Evolutionary conservation across 2,329 filamentous ascomycete genomes (phyloP).

Genomic region (Xylaria digitata): DNA sequence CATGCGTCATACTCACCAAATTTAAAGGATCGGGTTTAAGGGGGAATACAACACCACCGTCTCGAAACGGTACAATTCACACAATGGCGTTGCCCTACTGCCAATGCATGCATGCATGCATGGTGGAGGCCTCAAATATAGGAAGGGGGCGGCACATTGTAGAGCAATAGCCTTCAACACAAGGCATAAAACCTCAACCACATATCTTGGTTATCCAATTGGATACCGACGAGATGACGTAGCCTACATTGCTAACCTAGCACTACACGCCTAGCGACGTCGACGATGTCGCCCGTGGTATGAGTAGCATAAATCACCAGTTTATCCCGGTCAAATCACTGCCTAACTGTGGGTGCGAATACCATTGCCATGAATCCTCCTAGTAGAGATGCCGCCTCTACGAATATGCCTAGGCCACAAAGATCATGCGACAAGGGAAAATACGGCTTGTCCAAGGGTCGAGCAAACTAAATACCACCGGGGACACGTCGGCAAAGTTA

Average conservation of each 20-base stretch:
- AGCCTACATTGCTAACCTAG: slow-evolving; percentile 4
- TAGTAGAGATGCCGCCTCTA: slow-evolving; percentile 20
- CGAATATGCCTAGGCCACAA: slow-evolving; percentile 4
- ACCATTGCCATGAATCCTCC: slow-evolving; percentile 21
- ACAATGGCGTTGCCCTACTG: slow-evolving; percentile 13
- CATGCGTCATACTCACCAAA: slow-evolving; percentile 2
- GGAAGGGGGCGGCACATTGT: slow-evolving; percentile 18
- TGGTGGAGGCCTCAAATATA: slow-evolving; percentile 12
- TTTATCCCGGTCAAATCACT: slow-evolving; percentile 25
- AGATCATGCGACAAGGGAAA: slow-evolving; percentile 24
- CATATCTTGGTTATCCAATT: slow-evolving; percentile 6
- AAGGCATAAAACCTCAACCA: slow-evolving; percentile 11
- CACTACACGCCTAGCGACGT: not conserved
- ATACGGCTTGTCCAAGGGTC: not conserved
- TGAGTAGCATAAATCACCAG: slow-evolving; percentile 20
- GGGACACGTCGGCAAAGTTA: slow-evolving; percentile 2
- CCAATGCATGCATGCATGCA: slow-evolving; percentile 21
- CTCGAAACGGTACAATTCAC: slow-evolving; percentile 20
- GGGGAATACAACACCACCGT: slow-evolving; percentile 23
- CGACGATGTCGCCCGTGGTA: slow-evolving; percentile 5
- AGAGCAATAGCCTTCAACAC: slow-evolving; percentile 13
- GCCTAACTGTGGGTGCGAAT: slow-evolving; percentile 6
- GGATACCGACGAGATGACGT: slow-evolving; percentile 23
- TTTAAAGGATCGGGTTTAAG: slow-evolving; percentile 13
- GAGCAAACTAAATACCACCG: slow-evolving; percentile 14